Evolutionary conservation across 441 rosid species (phyloP), one percentile per base, ranked within the genome.

Genomic region (Populus hybrid): DNA sequence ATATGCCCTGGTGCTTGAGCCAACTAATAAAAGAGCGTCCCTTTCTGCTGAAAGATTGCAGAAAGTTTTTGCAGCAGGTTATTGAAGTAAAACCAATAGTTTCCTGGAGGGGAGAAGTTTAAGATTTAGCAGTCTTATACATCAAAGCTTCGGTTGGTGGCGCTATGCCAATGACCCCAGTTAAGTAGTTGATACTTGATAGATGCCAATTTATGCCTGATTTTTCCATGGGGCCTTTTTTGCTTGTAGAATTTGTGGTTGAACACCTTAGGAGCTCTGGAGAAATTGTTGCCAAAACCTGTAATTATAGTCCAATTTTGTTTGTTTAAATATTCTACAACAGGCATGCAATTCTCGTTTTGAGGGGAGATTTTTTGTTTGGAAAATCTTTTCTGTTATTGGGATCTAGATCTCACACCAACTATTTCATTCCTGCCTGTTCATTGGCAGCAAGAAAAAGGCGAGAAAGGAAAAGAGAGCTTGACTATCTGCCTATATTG

Each of bases 11-110:
- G 97, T 95, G 74, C 91, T 95, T 24, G 99, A 95, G 85, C 99
- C 99, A 74, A 93, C 94, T 82, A 95, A 95, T 80, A 93, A 91
- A 87, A 80, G 97, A 82, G 99, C 98, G 21, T 73, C 95, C 42
- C 63, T 83, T 24, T 91, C 94, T 76, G 97, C 97, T 1, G 92
- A 92, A 64, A 87, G 94, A 85, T 84, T 95, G 71, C 82, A 89
- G 84, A 92, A 92, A 63, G 86, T 11, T 73, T 36, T 93, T 85
- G 72, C 87, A 65, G 75, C 85, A 78, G 74, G 63, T 11, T 21
- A 30, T 70, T 63, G 53, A 59, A 72, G 42, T 30, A 67, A 73
- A 59, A 42, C 61, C 36, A 67, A 73, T 61, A 23, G 20, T 14
- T 4, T 74, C 11, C 6, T 18, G 72, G 42, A n/a, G 21, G 70